phyloP scores from a whole-genome alignment of 805 yeast species.

The Suhomyces sp. region DNA sequence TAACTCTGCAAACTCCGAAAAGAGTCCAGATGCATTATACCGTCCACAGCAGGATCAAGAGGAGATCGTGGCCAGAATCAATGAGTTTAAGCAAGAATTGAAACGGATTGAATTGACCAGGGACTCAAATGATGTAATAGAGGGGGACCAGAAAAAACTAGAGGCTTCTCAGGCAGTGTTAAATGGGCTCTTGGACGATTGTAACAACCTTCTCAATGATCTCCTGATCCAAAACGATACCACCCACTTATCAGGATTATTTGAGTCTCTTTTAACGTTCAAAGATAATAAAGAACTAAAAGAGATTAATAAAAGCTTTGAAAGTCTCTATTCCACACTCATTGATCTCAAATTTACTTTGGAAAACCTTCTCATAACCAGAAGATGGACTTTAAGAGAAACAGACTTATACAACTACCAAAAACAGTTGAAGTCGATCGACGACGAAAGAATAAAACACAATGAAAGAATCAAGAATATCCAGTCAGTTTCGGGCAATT shows the following conservation, averaged over 20 bases:
- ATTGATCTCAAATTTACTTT: constrained; percentile 66
- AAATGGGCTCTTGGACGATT: constrained; percentile 79
- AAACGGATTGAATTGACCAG: constrained; percentile 37
- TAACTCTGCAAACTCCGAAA: not conserved
- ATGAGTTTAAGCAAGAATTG: constrained; percentile 21
- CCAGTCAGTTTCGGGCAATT: constrained; percentile 9
- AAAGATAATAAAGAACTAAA: constrained; percentile 40
- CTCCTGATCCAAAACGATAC: constrained; percentile 45
- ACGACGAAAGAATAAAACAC: constrained; percentile 58
- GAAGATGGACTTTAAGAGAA: constrained; percentile 96
- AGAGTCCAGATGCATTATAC: not conserved
- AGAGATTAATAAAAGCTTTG: constrained; percentile 20
- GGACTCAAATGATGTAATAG: constrained; percentile 48
- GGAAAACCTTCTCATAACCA: constrained; percentile 81
- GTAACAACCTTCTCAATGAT: constrained; percentile 72
- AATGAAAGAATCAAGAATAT: constrained; percentile 46
- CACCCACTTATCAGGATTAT: constrained; percentile 19
- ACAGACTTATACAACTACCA: constrained; percentile 89
- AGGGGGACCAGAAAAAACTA: constrained; percentile 20
- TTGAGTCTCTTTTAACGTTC: constrained; percentile 21
- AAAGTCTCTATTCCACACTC: constrained; percentile 62
- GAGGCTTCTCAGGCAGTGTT: constrained; percentile 45
- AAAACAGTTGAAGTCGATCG: constrained; percentile 67
- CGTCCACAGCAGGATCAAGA: not conserved
- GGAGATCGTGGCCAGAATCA: constrained; percentile 14